phyloP scores from a whole-genome alignment of 345 rosid species.

The Melaleuca alternifolia region DNA sequence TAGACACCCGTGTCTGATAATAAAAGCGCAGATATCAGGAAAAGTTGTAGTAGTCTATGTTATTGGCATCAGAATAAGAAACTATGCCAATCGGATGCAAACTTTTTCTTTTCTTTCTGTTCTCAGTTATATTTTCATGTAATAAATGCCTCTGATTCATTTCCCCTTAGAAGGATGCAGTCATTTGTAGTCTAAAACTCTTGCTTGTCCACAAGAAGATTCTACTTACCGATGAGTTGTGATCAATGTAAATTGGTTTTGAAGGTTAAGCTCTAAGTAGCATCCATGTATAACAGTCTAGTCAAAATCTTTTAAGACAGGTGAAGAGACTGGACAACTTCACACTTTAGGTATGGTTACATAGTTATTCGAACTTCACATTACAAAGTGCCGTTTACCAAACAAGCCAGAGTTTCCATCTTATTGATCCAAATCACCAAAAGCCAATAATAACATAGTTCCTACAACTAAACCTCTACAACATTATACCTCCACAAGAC shows the following conservation, averaged over 20 bases:
- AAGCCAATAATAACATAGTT: not conserved
- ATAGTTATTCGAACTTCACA: not conserved
- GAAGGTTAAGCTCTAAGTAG: not conserved
- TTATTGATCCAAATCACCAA: not conserved
- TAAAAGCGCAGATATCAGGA: not conserved
- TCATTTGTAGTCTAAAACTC: not conserved
- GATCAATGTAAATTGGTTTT: not conserved
- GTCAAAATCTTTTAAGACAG: not conserved
- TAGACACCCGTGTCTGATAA: constrained; percentile 60
- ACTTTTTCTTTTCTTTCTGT: not conserved
- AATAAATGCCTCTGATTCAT: not conserved
- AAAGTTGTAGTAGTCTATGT: not conserved
- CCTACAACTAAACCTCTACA: not conserved
- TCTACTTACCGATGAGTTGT: not conserved
- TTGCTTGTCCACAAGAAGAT: not conserved
- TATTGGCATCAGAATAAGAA: not conserved
- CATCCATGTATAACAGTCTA: not conserved
- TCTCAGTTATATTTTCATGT: not conserved
- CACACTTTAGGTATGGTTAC: not conserved
- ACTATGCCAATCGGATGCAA: not conserved
- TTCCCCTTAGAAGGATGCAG: not conserved
- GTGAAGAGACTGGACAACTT: not conserved
- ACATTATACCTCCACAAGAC: not conserved
- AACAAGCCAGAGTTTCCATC: not conserved
- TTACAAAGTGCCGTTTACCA: not conserved